A percentile compares a stretch with the other conserved stretches of the same genome.
phyloP scores from a whole-genome alignment of 75 land plant species.

The Gnetum montanum region DNA sequence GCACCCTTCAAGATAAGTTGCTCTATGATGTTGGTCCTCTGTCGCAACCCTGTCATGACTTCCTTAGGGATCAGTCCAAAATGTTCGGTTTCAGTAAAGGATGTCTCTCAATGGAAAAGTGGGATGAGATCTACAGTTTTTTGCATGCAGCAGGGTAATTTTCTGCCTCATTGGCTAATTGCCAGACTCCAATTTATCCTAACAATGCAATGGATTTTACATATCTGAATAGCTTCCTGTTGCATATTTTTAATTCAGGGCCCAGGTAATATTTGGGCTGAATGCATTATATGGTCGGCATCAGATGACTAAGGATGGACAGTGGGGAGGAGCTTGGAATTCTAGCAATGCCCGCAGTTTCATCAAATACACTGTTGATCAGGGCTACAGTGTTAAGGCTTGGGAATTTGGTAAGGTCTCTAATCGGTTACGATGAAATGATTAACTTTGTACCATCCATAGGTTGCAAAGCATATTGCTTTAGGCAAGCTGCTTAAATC shows the following conservation, averaged over 20 bases:
- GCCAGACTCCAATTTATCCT: no score
- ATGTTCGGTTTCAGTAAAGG: conserved; percentile 83
- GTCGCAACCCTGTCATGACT: conserved; percentile 34
- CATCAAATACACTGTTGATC: conserved; percentile 30
- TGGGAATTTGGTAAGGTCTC: conserved; percentile 83
- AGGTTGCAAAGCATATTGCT: no score
- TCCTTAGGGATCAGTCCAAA: conserved; percentile 34
- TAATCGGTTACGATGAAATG: no score
- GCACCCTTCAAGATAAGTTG: conserved; percentile 84
- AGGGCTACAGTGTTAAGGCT: conserved; percentile 46
- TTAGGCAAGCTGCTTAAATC: no score
- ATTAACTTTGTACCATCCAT: no score
- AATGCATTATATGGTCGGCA: conserved; percentile 28
- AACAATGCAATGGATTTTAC: no score
- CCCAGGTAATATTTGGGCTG: conserved; percentile 28
- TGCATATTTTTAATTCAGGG: conserved; percentile 16
- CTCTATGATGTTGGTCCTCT: conserved; percentile 44
- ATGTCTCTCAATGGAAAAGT: conserved; percentile 76
- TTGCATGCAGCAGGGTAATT: conserved; percentile 62
- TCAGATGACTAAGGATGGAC: neutral
- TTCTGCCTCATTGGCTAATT: no score
- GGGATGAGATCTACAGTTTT: conserved; percentile 68
- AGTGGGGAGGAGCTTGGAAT: conserved; percentile 21
- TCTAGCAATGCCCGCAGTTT: conserved; percentile 29
- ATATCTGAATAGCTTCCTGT: no score